Evolutionary conservation across 768 basidiomycete genomes (phyloP).

Genomic region (Phylloporus rhodoxanthus): DNA sequence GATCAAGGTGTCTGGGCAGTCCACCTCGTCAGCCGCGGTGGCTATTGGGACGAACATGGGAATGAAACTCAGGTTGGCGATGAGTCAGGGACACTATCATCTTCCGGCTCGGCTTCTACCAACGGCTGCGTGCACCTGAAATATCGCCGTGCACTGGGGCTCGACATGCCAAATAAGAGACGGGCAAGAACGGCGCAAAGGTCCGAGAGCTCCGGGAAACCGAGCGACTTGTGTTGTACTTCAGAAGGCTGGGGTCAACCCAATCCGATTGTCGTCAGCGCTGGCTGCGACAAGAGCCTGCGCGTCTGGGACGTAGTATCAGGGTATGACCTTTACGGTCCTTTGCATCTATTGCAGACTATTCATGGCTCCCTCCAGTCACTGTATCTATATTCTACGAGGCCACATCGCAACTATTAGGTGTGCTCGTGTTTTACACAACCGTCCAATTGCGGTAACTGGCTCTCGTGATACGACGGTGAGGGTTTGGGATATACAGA

Average conservation of each 20-base stretch:
- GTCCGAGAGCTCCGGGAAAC: conserved; percentile 27
- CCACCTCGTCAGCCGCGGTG: conserved; percentile 68
- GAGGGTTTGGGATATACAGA: conserved; percentile 90
- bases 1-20: conserved; percentile 91
- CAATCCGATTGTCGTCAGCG: conserved; percentile 77
- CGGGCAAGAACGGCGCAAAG: conserved; percentile 15
- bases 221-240: conserved; percentile 54
- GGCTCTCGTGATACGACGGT: conserved; percentile 85
- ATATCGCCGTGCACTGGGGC: conserved; percentile 48
- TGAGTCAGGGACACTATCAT: background rate
- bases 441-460: conserved; percentile 81
- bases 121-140: conserved; percentile 25
- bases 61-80: conserved; percentile 7
- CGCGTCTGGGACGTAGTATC: conserved; percentile 87
- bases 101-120: conserved; percentile 6
- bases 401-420: conserved; percentile 91
- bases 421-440: conserved; percentile 82
- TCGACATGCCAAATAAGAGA: conserved; percentile 28
- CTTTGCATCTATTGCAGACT: conserved; percentile 1
- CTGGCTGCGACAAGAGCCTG: conserved; percentile 89
- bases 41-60: conserved; percentile 31
- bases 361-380: conserved; percentile 25
- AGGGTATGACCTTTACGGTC: conserved; percentile 47
- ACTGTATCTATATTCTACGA: conserved; percentile 70
- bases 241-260: conserved; percentile 89